Conservation (phyloP, 2,329 filamentous ascomycete species). For the Monosporascus sp. region DNA sequence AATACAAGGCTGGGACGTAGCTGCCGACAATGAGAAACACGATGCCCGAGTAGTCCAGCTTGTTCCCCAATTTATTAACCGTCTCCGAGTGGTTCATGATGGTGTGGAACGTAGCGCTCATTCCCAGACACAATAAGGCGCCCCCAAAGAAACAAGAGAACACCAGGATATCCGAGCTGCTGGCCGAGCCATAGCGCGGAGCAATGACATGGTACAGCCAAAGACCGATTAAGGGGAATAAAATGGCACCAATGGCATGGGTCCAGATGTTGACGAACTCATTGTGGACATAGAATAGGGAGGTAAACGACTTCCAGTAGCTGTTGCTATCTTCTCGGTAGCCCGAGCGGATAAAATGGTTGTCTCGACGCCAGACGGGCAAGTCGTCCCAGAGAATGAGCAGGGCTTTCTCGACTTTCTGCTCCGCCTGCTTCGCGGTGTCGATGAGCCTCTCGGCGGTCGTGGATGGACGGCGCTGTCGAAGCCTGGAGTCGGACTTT, state of each 20-base stretch:
- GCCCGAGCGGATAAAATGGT: constrained; percentile 48
- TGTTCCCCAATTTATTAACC: constrained; percentile 81
- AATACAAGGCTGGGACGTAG: constrained; percentile 84
- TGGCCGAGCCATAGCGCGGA: constrained; percentile 62
- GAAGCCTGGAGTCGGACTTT: constrained; percentile 13
- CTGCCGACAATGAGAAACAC: constrained; percentile 87
- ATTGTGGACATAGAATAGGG: constrained; percentile 53
- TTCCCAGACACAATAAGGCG: constrained; percentile 66
- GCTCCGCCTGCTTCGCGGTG: constrained; percentile 30
- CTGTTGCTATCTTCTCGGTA: constrained; percentile 49
- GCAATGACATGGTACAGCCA: constrained; percentile 53
- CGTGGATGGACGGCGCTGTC: constrained; percentile 26
- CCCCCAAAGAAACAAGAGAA: constrained; percentile 78
- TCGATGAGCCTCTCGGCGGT: constrained; percentile 20
- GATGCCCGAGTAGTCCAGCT: constrained; percentile 92
- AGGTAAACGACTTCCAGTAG: constrained; percentile 39
- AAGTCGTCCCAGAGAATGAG: constrained; percentile 55
- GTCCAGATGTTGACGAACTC: constrained; percentile 61
- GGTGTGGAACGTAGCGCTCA: constrained; percentile 81
- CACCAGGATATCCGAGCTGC: constrained; percentile 58
- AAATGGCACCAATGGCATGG: constrained; percentile 59
- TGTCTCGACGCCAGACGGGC: constrained; percentile 55
- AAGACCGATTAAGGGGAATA: constrained; percentile 46
- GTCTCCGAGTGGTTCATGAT: constrained; percentile 76
- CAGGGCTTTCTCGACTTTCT: constrained; percentile 34